These are phyloP conservation scores for Zea luxurians DNA, from an alignment of 176 grass and related monocot genomes.

Conservation along the genomic window DNA sequence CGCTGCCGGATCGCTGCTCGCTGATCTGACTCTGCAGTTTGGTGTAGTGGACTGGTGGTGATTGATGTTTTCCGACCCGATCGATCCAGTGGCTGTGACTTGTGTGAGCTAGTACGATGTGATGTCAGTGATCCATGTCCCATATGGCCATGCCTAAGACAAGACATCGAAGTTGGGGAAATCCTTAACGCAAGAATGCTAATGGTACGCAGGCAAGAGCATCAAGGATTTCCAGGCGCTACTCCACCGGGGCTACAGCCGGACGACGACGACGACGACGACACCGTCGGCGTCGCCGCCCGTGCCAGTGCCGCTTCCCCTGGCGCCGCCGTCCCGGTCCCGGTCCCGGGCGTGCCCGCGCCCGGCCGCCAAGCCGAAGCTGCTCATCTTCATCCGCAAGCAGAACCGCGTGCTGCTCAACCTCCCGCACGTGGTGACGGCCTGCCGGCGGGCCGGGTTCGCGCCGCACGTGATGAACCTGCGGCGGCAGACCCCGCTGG, in stretches of 20 bases:
- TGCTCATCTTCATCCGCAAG: slow-evolving; percentile 85
- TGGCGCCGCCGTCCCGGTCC: slow-evolving; percentile 35
- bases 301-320: slow-evolving; percentile 16
- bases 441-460: slow-evolving; percentile 73
- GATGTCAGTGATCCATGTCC: too few species aligned
- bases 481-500: slow-evolving; percentile 54
- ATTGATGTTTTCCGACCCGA: not conserved
- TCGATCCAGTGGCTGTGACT: not conserved
- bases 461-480: slow-evolving; percentile 81
- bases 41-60: not conserved
- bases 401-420: slow-evolving; percentile 73
- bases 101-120: too few species aligned
- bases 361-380: slow-evolving; percentile 56
- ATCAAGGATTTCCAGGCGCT: slow-evolving; percentile 81
- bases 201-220: slow-evolving; percentile 50
- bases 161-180: too few species aligned
- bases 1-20: slow-evolving; percentile 15
- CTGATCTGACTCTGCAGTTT: not conserved
- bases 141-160: too few species aligned
- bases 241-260: slow-evolving; percentile 61
- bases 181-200: not conserved
- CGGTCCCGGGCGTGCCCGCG: slow-evolving; percentile 41
- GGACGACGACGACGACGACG: slow-evolving; percentile 29
- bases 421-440: slow-evolving; percentile 62
- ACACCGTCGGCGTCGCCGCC: not conserved